Evolutionary conservation across 2,329 filamentous ascomycete genomes (phyloP).

Genomic region (Catunica adiposa): DNA sequence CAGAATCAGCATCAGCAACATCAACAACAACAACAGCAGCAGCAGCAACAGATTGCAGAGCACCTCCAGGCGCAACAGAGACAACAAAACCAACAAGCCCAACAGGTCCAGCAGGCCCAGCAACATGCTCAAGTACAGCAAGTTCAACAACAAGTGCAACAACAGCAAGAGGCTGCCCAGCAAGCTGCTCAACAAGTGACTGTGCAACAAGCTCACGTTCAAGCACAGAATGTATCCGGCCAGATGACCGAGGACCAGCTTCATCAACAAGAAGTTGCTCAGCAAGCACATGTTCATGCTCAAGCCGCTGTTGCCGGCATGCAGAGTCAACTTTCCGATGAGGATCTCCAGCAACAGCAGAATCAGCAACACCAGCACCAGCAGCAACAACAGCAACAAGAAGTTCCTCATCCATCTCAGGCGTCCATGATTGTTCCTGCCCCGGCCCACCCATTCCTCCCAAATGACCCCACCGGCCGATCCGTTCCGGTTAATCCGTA

Average conservation of each 20-base stretch:
- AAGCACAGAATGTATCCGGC: too few species aligned
- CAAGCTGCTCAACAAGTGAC: too few species aligned
- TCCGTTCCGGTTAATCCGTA: slow-evolving; percentile 13
- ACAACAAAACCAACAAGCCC: not conserved
- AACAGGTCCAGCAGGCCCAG: not conserved
- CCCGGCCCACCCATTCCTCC: slow-evolving; percentile 11
- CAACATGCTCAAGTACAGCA: not conserved
- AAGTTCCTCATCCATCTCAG: not conserved
- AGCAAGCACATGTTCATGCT: too few species aligned
- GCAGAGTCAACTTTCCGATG: not conserved
- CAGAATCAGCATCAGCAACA: not conserved
- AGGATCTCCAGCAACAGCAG: slow-evolving; percentile 4
- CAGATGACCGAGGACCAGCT: too few species aligned
- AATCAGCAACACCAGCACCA: not conserved
- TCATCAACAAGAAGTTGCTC: too few species aligned
- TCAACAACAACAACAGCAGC: not conserved
- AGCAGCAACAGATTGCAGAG: too few species aligned
- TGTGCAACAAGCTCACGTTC: too few species aligned
- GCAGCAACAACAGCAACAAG: not conserved
- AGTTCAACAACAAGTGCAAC: too few species aligned
- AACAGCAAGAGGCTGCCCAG: too few species aligned
- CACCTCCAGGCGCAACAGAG: too few species aligned
- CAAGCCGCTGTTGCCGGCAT: not conserved
- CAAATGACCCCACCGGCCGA: slow-evolving; percentile 13
- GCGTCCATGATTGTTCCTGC: slow-evolving; percentile 10